Evolutionary conservation across 176 grass and related monocot genomes (phyloP), one percentile per base, ranked within the genome.

Genomic region (Oryza nivara): DNA sequence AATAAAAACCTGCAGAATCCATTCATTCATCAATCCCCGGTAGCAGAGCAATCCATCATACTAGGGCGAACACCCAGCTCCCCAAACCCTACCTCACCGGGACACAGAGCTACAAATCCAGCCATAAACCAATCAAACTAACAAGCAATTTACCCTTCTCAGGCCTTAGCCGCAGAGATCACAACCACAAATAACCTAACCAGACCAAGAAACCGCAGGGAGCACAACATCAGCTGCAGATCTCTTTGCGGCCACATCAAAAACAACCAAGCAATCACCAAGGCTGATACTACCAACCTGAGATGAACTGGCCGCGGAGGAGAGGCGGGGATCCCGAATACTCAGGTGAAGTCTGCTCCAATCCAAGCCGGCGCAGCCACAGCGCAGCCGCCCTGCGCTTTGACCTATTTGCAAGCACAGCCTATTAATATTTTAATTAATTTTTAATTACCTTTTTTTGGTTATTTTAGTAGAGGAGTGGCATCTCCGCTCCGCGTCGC

Each of bases 231-330:
- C 19, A 19, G 56, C 20, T 23, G 20, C 69, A 46, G 85, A 87
- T 81, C 78, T 20, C 45, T 49, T 19, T 6, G 20, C 23, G 64
- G 7, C 43, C 0, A 7, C 25, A 77, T n/a, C 36, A 32, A 2
- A 47, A 54, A 1, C 65, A 58, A 70, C 22, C 16, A 20, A 58
- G 17, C 52, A 20, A 58, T 6, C 15, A 34, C 34, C 41, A 52
- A n/a, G 19, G 6, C 54, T 78, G 2, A 32, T 32, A 80, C 70
- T 54, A 80, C 85, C 67, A 71, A 80, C 85, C 85, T 81, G 85
- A 22, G 66, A 63, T 11, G 58, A 78, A 23, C 45, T 15, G 41
- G 9, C 11, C 15, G 15, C 10, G 28, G 28, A 38, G 2, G n/a
- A 76, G 64, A 13, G 45, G 30, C 7, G 77, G 4, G 61, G 60